These are phyloP conservation scores for Neurospora sp. DNA, from an alignment of 495 filamentous ascomycete species.

Conservation along the genomic window DNA sequence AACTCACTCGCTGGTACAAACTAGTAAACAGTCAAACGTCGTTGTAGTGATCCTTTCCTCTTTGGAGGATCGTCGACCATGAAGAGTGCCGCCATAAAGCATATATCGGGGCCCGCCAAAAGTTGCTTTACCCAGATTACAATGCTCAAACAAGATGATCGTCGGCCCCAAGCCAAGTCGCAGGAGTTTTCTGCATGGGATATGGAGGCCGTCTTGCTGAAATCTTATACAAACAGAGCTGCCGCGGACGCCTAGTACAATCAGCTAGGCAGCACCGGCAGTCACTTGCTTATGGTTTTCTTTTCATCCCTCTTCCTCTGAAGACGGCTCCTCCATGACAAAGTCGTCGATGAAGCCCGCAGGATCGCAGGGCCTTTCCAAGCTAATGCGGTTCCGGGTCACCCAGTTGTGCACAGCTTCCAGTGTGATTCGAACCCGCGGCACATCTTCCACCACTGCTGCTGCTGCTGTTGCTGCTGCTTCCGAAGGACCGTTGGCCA, in stretches of 20 bases:
- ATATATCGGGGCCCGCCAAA: not conserved
- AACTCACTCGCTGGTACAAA: not conserved
- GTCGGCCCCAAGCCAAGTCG: not conserved
- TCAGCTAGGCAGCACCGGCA: not conserved
- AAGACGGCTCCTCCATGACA: conserved; percentile 19
- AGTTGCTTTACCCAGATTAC: not conserved
- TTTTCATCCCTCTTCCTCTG: conserved; percentile 20
- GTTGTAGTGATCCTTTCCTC: not conserved
- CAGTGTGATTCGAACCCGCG: conserved; percentile 44
- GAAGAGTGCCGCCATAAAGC: not conserved
- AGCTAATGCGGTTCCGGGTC: conserved; percentile 30
- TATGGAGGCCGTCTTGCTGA: not conserved
- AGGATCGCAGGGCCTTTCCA: conserved; percentile 43
- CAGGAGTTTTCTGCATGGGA: not conserved
- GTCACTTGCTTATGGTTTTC: not conserved
- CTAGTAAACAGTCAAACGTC: not conserved
- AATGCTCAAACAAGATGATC: not conserved
- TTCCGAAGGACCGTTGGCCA: conserved; percentile 6
- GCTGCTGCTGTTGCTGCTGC: not conserved
- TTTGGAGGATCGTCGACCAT: not conserved
- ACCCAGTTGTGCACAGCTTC: conserved; percentile 46
- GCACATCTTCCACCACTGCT: conserved; percentile 19
- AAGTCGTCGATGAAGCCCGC: conserved; percentile 47
- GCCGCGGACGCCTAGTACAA: not conserved
- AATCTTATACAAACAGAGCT: not conserved